These are phyloP conservation scores for Umbelopsis sp. DNA, from an alignment of 192 early-diverging fungal genomes.

Conservation along the genomic window DNA sequence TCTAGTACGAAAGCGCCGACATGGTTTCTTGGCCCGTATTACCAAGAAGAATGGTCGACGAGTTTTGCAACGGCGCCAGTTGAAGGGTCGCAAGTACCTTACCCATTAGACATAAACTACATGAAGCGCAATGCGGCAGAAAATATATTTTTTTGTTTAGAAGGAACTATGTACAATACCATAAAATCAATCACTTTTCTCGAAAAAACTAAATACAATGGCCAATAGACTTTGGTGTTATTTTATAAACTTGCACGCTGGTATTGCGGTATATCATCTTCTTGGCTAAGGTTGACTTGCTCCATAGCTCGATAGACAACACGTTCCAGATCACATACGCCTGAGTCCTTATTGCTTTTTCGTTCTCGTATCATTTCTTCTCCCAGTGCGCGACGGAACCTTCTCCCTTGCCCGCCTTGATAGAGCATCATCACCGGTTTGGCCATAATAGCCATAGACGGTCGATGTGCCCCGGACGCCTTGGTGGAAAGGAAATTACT, in stretches of 20 bases:
- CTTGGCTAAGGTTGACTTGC: neutral
- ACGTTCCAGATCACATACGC: neutral
- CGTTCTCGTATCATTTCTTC: neutral
- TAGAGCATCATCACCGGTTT: constrained; percentile 47
- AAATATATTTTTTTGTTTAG: neutral
- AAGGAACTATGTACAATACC: constrained; percentile 9
- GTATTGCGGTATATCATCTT: neutral
- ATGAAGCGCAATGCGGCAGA: no score
- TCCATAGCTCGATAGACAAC: neutral
- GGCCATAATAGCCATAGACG: constrained; percentile 41
- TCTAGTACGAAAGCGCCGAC: constrained; percentile 85
- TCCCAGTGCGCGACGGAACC: constrained; percentile 38
- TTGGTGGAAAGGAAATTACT: constrained; percentile 8
- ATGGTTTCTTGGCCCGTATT: constrained; percentile 87
- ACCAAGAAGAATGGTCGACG: constrained; percentile 78
- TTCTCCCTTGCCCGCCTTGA: constrained; percentile 33
- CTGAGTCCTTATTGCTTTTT: neutral
- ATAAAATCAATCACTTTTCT: neutral
- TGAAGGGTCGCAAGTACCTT: constrained; percentile 89
- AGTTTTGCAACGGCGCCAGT: constrained; percentile 68
- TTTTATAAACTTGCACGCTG: neutral
- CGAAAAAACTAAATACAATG: neutral
- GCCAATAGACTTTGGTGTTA: neutral
- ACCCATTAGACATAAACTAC: constrained; percentile 61
- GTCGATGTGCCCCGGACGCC: constrained; percentile 22